phyloP scores from a whole-genome alignment of 495 filamentous ascomycete species.

The Xylaria grammica region DNA sequence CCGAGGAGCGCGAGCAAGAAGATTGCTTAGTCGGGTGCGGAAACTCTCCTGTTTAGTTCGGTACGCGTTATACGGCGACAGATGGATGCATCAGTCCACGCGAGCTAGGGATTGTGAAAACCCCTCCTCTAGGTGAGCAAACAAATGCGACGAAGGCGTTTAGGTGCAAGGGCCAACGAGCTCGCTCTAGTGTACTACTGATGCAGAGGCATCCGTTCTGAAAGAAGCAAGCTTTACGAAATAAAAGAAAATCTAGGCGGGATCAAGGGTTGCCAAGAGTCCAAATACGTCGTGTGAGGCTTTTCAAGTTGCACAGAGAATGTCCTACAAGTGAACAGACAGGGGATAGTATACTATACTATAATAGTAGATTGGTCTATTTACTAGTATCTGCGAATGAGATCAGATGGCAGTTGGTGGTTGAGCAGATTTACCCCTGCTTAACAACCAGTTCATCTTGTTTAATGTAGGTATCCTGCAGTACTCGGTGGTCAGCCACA shows the following conservation, averaged over 20 bases:
- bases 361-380: not conserved
- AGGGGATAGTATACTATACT: not conserved
- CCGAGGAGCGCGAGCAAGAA: not conserved
- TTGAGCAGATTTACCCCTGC: not conserved
- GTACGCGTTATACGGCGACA: conserved; percentile 6
- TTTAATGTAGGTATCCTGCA: not conserved
- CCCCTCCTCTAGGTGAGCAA: not conserved
- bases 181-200: too few species aligned
- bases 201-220: not conserved
- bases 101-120: not conserved
- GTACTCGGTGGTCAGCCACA: conserved; percentile 11
- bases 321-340: not conserved
- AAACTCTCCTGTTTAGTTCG: not conserved
- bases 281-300: conserved; percentile 20
- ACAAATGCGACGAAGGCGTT: too few species aligned
- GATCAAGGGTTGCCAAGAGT: conserved; percentile 3
- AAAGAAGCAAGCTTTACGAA: conserved; percentile 7
- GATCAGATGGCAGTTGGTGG: conserved; percentile 3
- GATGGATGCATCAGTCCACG: conserved; percentile 1
- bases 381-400: conserved; percentile 2
- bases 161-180: not conserved
- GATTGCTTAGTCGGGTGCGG: not conserved
- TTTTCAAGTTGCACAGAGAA: conserved; percentile 18
- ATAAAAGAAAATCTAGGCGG: not conserved
- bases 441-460: not conserved